Conservation (phyloP, 768 basidiomycete genomes). For the Gautieria morchelliformis region DNA sequence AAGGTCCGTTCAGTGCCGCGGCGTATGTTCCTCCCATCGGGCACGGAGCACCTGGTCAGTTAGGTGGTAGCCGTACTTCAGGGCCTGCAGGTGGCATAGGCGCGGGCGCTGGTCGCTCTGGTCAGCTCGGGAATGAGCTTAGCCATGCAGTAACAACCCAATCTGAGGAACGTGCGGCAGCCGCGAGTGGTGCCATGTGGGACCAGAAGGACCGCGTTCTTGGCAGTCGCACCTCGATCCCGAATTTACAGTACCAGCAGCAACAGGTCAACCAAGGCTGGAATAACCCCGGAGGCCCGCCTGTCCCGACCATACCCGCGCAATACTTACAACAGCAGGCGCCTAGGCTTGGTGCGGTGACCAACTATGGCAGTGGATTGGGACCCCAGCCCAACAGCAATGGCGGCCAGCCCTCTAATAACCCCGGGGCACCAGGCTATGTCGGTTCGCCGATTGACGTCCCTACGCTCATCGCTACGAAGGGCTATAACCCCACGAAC, state of each 20-base stretch:
- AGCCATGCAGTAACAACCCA: constrained; percentile 1
- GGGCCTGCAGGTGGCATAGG: background rate
- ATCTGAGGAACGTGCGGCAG: constrained; percentile 7
- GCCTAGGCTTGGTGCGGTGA: constrained; percentile 30
- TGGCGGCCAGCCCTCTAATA: constrained; percentile 28
- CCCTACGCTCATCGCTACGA: constrained; percentile 71
- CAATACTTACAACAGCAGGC: constrained; percentile 45
- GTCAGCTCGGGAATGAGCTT: background rate
- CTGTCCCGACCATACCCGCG: constrained; percentile 60
- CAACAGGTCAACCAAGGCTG: constrained; percentile 23
- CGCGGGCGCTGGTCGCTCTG: background rate
- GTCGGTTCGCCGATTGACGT: constrained; percentile 71
- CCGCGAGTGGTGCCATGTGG: constrained; percentile 35
- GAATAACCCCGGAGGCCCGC: constrained; percentile 27
- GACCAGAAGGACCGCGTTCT: constrained; percentile 57
- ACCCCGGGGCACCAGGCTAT: constrained; percentile 22
- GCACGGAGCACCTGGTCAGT: constrained; percentile 29
- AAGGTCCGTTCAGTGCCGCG: constrained; percentile 41
- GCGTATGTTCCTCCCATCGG: constrained; percentile 36
- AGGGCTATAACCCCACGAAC: constrained; percentile 83
- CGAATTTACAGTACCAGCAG: constrained; percentile 47
- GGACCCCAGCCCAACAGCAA: constrained; percentile 18
- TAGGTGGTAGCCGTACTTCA: background rate
- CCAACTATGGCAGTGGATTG: constrained; percentile 24
- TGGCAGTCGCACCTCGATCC: constrained; percentile 51